A percentile compares a stretch with the other conserved stretches of the same genome.
Conservation (phyloP, 2,329 filamentous ascomycete species). For the Periconia digitata region DNA sequence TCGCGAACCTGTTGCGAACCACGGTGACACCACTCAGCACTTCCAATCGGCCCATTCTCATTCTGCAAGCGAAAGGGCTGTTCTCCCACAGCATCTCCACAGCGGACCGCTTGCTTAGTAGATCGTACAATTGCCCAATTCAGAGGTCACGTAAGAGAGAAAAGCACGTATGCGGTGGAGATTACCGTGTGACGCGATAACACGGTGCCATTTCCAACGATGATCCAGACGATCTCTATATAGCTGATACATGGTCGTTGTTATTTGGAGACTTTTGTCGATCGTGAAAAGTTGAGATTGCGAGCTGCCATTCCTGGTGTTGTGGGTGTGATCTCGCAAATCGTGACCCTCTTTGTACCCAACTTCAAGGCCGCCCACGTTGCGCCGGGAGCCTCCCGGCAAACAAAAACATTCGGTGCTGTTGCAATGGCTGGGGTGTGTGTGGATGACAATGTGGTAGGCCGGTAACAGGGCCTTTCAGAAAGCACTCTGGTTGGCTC, state of each 20-base stretch:
- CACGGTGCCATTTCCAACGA: not conserved
- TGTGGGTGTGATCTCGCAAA: not conserved
- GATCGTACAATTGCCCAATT: not conserved
- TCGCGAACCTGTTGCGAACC: not conserved
- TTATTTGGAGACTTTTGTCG: not conserved
- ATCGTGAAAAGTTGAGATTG: not conserved
- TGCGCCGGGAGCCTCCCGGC: not conserved
- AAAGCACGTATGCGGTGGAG: not conserved
- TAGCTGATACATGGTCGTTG: not conserved
- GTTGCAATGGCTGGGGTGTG: slow-evolving; percentile 30
- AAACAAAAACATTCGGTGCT: slow-evolving; percentile 12
- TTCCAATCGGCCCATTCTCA: not conserved
- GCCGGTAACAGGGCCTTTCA: slow-evolving; percentile 4
- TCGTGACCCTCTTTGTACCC: not conserved
- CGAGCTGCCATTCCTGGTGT: not conserved
- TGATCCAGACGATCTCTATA: not conserved
- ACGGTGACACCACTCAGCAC: not conserved
- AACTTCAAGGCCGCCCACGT: slow-evolving; percentile 1
- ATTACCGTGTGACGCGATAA: not conserved
- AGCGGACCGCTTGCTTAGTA: not conserved
- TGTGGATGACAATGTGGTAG: slow-evolving; percentile 7
- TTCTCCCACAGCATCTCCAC: too few relatives aligned
- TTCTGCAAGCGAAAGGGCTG: not conserved
- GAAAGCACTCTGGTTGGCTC: not conserved
- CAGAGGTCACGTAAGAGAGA: not conserved